phyloP scores from a whole-genome alignment of 345 rosid species.

The Citrus unshiu region DNA sequence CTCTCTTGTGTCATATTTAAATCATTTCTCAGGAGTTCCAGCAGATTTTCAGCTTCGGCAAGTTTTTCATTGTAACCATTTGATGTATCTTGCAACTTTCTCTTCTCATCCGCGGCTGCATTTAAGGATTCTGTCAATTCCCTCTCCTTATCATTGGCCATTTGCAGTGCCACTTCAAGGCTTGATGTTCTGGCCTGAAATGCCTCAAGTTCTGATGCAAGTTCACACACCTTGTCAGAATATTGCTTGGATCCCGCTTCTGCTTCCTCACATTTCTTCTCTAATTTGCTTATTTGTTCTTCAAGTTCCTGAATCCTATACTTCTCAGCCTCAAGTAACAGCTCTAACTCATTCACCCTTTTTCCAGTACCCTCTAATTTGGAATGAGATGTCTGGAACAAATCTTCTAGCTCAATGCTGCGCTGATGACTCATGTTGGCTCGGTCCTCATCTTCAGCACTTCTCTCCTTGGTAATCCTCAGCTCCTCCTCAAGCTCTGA shows the following conservation, averaged over 20 bases:
- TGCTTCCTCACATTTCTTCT: conserved; percentile 61
- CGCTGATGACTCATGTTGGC: conserved; percentile 60
- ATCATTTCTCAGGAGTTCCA: conserved; percentile 67
- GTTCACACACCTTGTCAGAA: conserved; percentile 50
- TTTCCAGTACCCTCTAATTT: conserved; percentile 69
- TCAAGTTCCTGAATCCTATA: conserved; percentile 89
- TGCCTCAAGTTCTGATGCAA: conserved; percentile 71
- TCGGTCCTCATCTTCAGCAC: conserved; percentile 66
- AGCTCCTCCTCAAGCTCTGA: conserved; percentile 64
- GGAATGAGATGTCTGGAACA: conserved; percentile 59
- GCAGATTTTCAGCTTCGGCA: conserved; percentile 65
- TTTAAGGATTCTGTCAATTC: conserved; percentile 54
- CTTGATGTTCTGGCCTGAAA: conserved; percentile 59
- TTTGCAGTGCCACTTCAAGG: conserved; percentile 68
- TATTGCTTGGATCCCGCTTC: conserved; percentile 61
- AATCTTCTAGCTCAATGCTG: conserved; percentile 64
- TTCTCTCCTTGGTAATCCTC: conserved; percentile 45
- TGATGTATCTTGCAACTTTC: conserved; percentile 56
- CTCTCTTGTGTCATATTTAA: conserved; percentile 56
- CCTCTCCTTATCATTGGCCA: conserved; percentile 58
- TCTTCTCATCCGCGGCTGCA: conserved; percentile 59
- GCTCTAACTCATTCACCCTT: conserved; percentile 68
- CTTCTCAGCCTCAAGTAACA: conserved; percentile 91
- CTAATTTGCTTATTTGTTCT: conserved; percentile 61
- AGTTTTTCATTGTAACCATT: conserved; percentile 46